phyloP scores from a whole-genome alignment of 768 basidiomycete genomes.

The Russula ochroleuca region DNA sequence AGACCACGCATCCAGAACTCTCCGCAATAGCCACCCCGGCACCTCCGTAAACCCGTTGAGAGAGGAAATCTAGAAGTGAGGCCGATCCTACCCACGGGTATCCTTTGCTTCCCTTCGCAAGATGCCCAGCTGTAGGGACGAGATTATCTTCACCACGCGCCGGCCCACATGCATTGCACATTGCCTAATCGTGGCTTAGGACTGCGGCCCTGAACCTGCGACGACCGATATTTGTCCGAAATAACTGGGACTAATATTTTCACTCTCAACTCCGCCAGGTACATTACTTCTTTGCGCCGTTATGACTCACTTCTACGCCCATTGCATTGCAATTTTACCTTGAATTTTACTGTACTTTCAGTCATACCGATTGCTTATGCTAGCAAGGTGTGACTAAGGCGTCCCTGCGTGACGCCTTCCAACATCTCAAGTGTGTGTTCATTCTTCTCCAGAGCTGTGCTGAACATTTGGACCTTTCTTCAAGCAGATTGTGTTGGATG shows the following conservation, averaged over 20 bases:
- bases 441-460: too few relatives aligned
- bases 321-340: too few relatives aligned
- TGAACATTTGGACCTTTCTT: too few relatives aligned
- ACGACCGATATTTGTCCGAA: background rate
- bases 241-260: background rate
- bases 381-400: too few relatives aligned
- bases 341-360: too few relatives aligned
- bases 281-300: background rate
- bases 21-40: background rate
- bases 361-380: too few relatives aligned
- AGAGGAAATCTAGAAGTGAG: background rate
- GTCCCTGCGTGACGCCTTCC: too few relatives aligned
- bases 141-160: background rate
- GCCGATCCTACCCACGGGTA: background rate
- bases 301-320: background rate
- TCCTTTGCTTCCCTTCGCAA: background rate
- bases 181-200: too few relatives aligned
- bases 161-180: too few relatives aligned
- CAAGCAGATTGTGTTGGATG: too few relatives aligned
- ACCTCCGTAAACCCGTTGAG: too few relatives aligned
- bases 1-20: background rate
- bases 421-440: too few relatives aligned
- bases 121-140: background rate
- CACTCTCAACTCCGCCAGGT: background rate
- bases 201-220: background rate